Conservation (phyloP, 306 rosid species). For the Albizia julibrissin region DNA sequence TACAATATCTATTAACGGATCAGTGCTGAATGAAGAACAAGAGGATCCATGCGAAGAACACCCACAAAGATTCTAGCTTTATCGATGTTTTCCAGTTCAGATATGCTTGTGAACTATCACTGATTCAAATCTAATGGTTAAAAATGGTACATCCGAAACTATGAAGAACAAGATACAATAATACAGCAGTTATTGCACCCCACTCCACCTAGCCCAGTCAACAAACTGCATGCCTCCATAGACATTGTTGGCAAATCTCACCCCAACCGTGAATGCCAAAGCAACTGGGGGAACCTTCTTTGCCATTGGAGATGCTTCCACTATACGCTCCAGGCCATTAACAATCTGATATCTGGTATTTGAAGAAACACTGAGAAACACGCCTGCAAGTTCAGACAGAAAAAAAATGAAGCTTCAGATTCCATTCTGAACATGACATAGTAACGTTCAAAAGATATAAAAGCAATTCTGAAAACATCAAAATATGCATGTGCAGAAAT, state of each 20-base stretch:
- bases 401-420: background rate
- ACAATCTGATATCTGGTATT: conserved; percentile 85
- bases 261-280: conserved; percentile 88
- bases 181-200: conserved; percentile 71
- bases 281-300: conserved; percentile 83
- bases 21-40: background rate
- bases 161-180: conserved; percentile 6
- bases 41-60: background rate
- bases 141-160: conserved; percentile 13
- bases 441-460: background rate
- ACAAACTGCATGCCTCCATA: conserved; percentile 97
- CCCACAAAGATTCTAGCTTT: background rate
- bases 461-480: background rate
- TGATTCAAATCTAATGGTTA: conserved; percentile 6
- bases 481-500: background rate
- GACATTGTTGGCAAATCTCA: conserved; percentile 85
- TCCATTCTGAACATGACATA: background rate
- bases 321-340: conserved; percentile 84
- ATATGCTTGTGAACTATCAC: background rate
- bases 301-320: conserved; percentile 78
- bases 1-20: background rate
- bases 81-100: background rate
- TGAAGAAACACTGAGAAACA: conserved; percentile 84
- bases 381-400: conserved; percentile 53
- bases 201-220: conserved; percentile 98